Conservation (phyloP, 2,329 filamentous ascomycete species). For the Aspergillus phoenicis region DNA sequence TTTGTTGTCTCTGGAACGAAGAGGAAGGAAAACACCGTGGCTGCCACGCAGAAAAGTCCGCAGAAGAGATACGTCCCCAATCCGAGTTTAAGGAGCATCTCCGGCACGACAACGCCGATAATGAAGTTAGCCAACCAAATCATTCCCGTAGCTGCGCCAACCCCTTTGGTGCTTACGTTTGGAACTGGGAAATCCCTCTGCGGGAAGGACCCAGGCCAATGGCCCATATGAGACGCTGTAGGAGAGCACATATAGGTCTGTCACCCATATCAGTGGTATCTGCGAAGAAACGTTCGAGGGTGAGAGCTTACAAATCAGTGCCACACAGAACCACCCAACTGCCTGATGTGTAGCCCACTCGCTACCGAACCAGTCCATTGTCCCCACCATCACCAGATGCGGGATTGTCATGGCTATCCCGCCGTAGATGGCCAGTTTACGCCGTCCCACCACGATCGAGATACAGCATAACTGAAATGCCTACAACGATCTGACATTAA, state of each 20-base stretch:
- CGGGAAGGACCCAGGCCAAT: constrained; percentile 40
- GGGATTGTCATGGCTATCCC: constrained; percentile 32
- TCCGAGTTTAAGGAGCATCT: constrained; percentile 58
- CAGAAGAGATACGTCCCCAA: constrained; percentile 60
- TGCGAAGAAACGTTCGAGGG: neutral
- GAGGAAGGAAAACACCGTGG: constrained; percentile 23
- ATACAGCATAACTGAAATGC: constrained; percentile 29
- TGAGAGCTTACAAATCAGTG: constrained; percentile 16
- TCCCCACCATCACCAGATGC: constrained; percentile 34
- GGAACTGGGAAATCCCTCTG: constrained; percentile 42
- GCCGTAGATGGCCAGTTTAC: constrained; percentile 33
- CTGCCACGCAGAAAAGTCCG: constrained; percentile 51
- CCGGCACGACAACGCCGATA: constrained; percentile 62
- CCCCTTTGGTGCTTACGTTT: constrained; percentile 42
- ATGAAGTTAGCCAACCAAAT: constrained; percentile 47
- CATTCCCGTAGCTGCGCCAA: constrained; percentile 36
- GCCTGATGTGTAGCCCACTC: constrained; percentile 27
- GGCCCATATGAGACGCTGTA: constrained; percentile 35
- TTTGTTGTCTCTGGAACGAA: constrained; percentile 23
- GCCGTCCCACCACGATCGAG: constrained; percentile 38
- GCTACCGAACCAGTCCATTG: constrained; percentile 24
- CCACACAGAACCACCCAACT: constrained; percentile 27
- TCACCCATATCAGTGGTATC: neutral
- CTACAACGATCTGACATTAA: constrained; percentile 40
- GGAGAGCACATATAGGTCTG: constrained; percentile 10